A percentile compares a stretch with the other conserved stretches of the same genome.
phyloP scores from a whole-genome alignment of 768 basidiomycete genomes.

The Daedaleopsis sinensis region DNA sequence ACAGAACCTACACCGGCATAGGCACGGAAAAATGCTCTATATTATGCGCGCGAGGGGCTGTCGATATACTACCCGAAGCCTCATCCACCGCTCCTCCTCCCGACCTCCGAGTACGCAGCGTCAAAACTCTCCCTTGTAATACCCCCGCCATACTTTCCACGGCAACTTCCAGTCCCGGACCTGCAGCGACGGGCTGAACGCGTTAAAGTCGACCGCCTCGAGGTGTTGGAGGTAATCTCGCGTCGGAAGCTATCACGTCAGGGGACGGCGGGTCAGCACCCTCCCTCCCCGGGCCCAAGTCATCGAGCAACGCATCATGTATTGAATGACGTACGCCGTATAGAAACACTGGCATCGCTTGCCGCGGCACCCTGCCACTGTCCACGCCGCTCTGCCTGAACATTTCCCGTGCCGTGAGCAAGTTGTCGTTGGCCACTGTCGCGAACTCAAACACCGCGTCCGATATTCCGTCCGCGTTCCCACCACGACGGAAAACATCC shows the following conservation, averaged over 20 bases:
- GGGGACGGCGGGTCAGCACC: slow-evolving; percentile 11
- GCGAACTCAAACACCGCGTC: slow-evolving; percentile 87
- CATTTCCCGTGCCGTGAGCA: slow-evolving; percentile 74
- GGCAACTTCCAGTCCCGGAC: slow-evolving; percentile 76
- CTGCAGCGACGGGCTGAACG: slow-evolving; percentile 65
- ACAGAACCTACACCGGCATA: slow-evolving; percentile 2
- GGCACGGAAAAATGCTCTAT: not conserved
- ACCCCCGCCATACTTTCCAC: slow-evolving; percentile 66
- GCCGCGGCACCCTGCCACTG: slow-evolving; percentile 53
- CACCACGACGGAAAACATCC: slow-evolving; percentile 67
- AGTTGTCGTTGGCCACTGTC: slow-evolving; percentile 76
- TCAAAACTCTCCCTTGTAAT: slow-evolving; percentile 45
- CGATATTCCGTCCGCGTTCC: slow-evolving; percentile 58
- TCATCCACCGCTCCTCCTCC: slow-evolving; percentile 1
- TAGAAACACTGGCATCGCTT: slow-evolving; percentile 73
- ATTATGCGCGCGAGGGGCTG: not conserved
- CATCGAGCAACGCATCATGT: slow-evolving; percentile 6
- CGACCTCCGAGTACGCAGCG: not conserved
- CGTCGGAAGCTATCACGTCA: slow-evolving; percentile 60
- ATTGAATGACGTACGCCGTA: slow-evolving; percentile 56
- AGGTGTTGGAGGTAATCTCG: slow-evolving; percentile 63
- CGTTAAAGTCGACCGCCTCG: slow-evolving; percentile 73
- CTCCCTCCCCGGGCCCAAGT: slow-evolving; percentile 8
- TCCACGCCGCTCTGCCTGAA: slow-evolving; percentile 52
- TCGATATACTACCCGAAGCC: slow-evolving; percentile 3